Conservation (phyloP, 805 yeast genomes). For the Hanseniaspora mollemarum region DNA sequence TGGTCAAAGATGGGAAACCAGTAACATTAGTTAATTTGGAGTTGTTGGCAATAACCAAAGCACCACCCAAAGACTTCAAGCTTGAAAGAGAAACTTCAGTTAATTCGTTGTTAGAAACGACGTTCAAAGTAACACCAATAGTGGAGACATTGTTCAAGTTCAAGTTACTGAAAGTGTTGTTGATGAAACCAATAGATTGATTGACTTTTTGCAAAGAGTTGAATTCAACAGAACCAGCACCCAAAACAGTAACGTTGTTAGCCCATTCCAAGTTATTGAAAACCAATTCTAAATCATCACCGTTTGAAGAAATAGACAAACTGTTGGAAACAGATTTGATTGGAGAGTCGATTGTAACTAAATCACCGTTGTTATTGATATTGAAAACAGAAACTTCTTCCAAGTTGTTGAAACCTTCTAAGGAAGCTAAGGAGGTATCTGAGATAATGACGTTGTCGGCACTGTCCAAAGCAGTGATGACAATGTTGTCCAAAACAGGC, state of each 20-base stretch:
- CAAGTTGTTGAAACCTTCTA: slow-evolving; percentile 49
- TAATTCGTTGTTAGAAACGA: slow-evolving; percentile 64
- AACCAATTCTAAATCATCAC: slow-evolving; percentile 56
- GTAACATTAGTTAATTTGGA: slow-evolving; percentile 49
- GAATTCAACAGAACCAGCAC: slow-evolving; percentile 61
- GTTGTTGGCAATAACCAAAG: slow-evolving; percentile 83
- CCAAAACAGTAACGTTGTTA: slow-evolving; percentile 76
- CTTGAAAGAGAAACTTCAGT: slow-evolving; percentile 54
- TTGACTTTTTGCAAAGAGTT: slow-evolving; percentile 58
- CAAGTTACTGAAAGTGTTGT: slow-evolving; percentile 52
- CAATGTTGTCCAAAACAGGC: slow-evolving; percentile 65
- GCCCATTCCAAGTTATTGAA: slow-evolving; percentile 72
- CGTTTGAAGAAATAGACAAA: slow-evolving; percentile 75
- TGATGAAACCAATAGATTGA: slow-evolving; percentile 70
- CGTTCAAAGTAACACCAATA: slow-evolving; percentile 72
- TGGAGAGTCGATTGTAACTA: slow-evolving; percentile 59
- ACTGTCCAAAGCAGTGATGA: slow-evolving; percentile 54
- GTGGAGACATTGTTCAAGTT: slow-evolving; percentile 43
- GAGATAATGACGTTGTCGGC: slow-evolving; percentile 61
- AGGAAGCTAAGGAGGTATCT: slow-evolving; percentile 58
- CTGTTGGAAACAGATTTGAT: slow-evolving; percentile 62
- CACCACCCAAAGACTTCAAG: slow-evolving; percentile 78
- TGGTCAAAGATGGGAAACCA: slow-evolving; percentile 61
- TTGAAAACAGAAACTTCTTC: slow-evolving; percentile 45
- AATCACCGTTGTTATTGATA: slow-evolving; percentile 82